phyloP scores from a whole-genome alignment of 1,284 basidiomycete genomes.

The Ustilago cynodontis region DNA sequence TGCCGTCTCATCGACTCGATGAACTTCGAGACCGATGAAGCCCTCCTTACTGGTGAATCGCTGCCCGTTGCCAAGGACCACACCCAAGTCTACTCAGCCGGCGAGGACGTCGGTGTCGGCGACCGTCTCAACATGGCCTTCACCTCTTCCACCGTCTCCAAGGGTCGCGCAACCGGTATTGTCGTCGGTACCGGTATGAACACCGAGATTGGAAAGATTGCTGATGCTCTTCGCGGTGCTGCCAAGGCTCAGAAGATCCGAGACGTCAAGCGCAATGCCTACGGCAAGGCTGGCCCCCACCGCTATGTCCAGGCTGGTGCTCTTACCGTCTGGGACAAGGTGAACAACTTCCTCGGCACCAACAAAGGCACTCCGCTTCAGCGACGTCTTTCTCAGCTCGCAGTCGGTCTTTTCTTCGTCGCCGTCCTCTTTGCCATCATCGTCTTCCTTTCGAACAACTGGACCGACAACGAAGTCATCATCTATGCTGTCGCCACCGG shows the following conservation, averaged over 20 bases:
- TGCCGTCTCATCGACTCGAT: constrained; percentile 66
- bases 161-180: constrained; percentile 77
- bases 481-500: constrained; percentile 73
- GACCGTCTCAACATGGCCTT: constrained; percentile 76
- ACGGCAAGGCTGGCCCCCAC: constrained; percentile 69
- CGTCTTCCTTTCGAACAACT: constrained; percentile 70
- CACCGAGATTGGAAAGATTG: constrained; percentile 68
- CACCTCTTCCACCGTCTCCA: constrained; percentile 77
- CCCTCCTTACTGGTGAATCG: constrained; percentile 79
- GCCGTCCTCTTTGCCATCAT: constrained; percentile 70
- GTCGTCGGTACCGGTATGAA: constrained; percentile 77
- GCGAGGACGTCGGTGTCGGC: constrained; percentile 71
- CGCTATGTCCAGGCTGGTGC: constrained; percentile 70
- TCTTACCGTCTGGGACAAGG: constrained; percentile 69
- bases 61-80: constrained; percentile 76
- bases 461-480: constrained; percentile 67
- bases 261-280: constrained; percentile 73
- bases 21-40: constrained; percentile 74
- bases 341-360: constrained; percentile 69
- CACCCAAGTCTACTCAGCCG: constrained; percentile 47
- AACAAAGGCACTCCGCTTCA: constrained; percentile 71
- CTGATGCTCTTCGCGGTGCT: constrained; percentile 65
- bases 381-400: constrained; percentile 69
- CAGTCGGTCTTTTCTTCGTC: constrained; percentile 66
- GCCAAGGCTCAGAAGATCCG: constrained; percentile 63